These are phyloP conservation scores for Orbilia oligospora DNA, from an alignment of 2,329 filamentous ascomycete genomes.

Conservation along the genomic window DNA sequence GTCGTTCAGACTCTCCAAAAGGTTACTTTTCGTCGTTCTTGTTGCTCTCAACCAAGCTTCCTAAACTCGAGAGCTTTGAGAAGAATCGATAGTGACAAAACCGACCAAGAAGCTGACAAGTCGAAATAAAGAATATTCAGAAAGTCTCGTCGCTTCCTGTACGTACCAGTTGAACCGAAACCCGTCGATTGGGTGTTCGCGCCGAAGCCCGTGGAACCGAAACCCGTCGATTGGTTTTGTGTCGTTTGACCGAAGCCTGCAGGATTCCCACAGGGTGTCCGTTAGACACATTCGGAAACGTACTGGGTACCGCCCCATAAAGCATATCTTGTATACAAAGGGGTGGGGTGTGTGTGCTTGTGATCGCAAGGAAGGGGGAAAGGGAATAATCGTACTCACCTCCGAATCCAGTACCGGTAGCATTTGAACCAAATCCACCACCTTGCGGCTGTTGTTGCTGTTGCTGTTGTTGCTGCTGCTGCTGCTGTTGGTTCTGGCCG, in stretches of 20 bases:
- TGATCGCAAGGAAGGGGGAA: slow-evolving; percentile 2
- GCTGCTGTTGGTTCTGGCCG: slow-evolving; percentile 45
- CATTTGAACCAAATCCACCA: slow-evolving; percentile 60
- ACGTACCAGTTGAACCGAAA: slow-evolving; percentile 61
- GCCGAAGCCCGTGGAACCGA: slow-evolving; percentile 61
- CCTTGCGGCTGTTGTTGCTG: slow-evolving; percentile 50
- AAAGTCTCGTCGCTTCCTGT: slow-evolving; percentile 59
- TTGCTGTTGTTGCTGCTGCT: slow-evolving; percentile 41
- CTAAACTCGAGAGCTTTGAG: slow-evolving; percentile 59
- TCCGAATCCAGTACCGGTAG: slow-evolving; percentile 62
- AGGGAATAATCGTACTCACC: slow-evolving; percentile 40
- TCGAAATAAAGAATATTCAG: slow-evolving; percentile 53
- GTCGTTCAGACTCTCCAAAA: slow-evolving; percentile 49
- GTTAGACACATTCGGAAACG: slow-evolving; percentile 60
- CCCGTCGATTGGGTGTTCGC: slow-evolving; percentile 49
- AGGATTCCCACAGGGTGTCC: slow-evolving; percentile 47
- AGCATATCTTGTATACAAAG: slow-evolving; percentile 25
- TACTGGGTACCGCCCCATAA: slow-evolving; percentile 51
- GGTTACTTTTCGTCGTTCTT: slow-evolving; percentile 29
- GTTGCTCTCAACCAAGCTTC: slow-evolving; percentile 45
- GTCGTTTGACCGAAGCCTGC: slow-evolving; percentile 60
- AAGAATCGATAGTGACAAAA: slow-evolving; percentile 57
- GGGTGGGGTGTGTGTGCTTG: slow-evolving; percentile 2
- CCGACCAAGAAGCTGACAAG: slow-evolving; percentile 45
- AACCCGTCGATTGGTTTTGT: slow-evolving; percentile 59